These are phyloP conservation scores for Xylariaceae sp. DNA, from an alignment of 2,329 filamentous ascomycete genomes.

Conservation along the genomic window DNA sequence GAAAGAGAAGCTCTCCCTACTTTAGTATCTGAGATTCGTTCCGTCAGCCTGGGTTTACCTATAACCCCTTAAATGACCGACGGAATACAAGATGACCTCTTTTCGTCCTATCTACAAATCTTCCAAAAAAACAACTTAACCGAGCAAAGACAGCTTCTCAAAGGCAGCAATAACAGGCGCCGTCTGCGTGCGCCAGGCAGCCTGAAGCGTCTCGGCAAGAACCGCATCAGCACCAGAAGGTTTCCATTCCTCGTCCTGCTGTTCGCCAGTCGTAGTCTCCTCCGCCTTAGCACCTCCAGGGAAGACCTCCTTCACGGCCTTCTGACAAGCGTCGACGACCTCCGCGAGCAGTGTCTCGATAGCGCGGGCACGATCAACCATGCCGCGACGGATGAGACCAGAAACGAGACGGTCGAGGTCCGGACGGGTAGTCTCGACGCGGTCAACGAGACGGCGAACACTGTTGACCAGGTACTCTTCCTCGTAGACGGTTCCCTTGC, in stretches of 20 bases:
- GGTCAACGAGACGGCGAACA: slow-evolving; percentile 74
- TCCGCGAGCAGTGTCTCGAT: slow-evolving; percentile 70
- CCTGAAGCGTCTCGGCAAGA: slow-evolving; percentile 46
- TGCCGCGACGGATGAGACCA: slow-evolving; percentile 70
- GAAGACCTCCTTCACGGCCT: slow-evolving; percentile 68
- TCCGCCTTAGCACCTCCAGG: slow-evolving; percentile 21
- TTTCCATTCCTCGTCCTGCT: slow-evolving; percentile 28
- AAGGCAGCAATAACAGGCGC: slow-evolving; percentile 46
- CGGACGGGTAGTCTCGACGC: slow-evolving; percentile 65
- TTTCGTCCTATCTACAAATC: neutral
- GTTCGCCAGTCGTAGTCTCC: slow-evolving; percentile 7
- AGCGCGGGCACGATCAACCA: slow-evolving; percentile 80
- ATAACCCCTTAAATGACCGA: neutral
- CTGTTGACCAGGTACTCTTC: slow-evolving; percentile 94
- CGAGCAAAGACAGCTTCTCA: slow-evolving; percentile 47
- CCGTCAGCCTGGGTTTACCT: too few relatives aligned
- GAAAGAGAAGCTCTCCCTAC: too few relatives aligned
- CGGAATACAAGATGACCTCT: neutral
- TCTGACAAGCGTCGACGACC: slow-evolving; percentile 63
- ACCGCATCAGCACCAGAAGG: slow-evolving; percentile 49
- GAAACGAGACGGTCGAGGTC: slow-evolving; percentile 73
- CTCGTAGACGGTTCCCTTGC: slow-evolving; percentile 96
- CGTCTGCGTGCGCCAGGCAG: slow-evolving; percentile 40
- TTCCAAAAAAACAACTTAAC: slow-evolving; percentile 30
- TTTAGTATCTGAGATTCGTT: too few relatives aligned